Base-by-base conservation (phyloP, 1,139 yeast species). In the Candida mesenterica region DNA sequence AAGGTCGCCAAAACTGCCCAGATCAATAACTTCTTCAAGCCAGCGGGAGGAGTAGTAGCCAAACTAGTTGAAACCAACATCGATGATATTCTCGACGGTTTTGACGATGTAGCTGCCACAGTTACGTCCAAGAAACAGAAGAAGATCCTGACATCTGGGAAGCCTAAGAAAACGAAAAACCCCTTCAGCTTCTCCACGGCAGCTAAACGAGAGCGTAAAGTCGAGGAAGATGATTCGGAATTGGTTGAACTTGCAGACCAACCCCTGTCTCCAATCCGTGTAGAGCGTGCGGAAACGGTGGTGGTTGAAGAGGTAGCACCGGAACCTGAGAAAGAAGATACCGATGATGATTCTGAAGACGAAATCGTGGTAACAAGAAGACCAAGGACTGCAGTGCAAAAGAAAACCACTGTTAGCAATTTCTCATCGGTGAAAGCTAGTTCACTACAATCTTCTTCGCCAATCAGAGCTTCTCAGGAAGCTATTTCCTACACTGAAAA, bases 21-120 rank as follows among this genome's bases (percentile, higher is more conserved):
- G 31, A 78, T 80, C 39, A 69, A 72, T 49, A 69, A 65, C 41
- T 79, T 75, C 50, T 79, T 80, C 59, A 72, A 72, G 38, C 69
- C 78, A 5, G 59, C 50, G n/a, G 39, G 45, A 4, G 63, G 65
- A 1, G 52, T 62, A 0, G 58, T 48, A 27, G 54, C 53, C 16
- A 54, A 51, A 30, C 61, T 59, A 37, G 49, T 55, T 3, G 65
- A 63, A 24, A 64, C 73, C 19, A 59, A 64, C 38, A 60, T 71
- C 19, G 76, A 70, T 43, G 77, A 71, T 45, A 69, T 71, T 46
- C 62, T 71, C 36, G 68, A 68, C 32, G 74, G 66, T 41, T 69
- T 68, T 42, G 57, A 58, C 12, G 67, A 54, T 28, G 44, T 40
- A 6, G 22, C 9, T 9, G 17, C 15, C 14, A 43, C 39, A 3